A percentile compares a stretch with the other conserved stretches of the same genome.
Conservation (phyloP, 805 yeast species). For the Nakazawaea siamensis region DNA sequence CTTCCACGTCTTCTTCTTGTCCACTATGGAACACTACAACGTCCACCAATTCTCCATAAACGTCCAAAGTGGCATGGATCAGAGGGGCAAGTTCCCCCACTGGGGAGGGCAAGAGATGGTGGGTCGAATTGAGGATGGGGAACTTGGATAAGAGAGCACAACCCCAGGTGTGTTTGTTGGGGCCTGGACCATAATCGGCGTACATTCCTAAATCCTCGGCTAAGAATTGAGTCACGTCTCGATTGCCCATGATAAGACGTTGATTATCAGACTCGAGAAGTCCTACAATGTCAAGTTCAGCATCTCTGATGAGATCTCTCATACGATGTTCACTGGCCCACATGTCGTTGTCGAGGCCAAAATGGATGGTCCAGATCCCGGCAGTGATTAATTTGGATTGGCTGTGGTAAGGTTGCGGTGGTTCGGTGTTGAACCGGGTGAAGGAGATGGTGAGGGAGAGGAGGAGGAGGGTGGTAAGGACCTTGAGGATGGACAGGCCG, state of each 20-base stretch:
- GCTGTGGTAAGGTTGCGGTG: conserved; percentile 63
- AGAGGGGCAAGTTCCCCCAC: conserved; percentile 99
- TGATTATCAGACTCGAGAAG: conserved; percentile 90
- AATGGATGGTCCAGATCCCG: conserved; percentile 98
- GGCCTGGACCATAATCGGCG: conserved; percentile 96
- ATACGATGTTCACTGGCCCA: conserved; percentile 94
- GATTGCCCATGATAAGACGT: conserved; percentile 87
- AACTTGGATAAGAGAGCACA: conserved; percentile 86
- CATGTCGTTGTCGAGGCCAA: conserved; percentile 95
- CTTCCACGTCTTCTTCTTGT: conserved; percentile 95
- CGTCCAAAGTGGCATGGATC: conserved; percentile 89
- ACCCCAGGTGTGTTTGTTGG: conserved; percentile 98
- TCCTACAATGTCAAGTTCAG: conserved; percentile 88
- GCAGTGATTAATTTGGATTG: conserved; percentile 74
- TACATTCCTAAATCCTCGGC: conserved; percentile 94
- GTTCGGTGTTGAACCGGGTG: conserved; percentile 46
- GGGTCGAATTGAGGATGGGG: conserved; percentile 86
- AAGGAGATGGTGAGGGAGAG: conserved; percentile 34
- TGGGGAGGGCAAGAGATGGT: conserved; percentile 90
- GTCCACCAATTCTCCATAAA: conserved; percentile 81
- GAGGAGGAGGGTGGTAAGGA: conserved; percentile 6
- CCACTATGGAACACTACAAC: conserved; percentile 97
- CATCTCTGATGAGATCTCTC: conserved; percentile 73
- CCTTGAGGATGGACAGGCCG: conserved; percentile 2
- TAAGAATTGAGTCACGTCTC: conserved; percentile 85